Evolutionary conservation across 1,139 yeast species (phyloP).

Genomic region (Yamadazyma triangularis): DNA sequence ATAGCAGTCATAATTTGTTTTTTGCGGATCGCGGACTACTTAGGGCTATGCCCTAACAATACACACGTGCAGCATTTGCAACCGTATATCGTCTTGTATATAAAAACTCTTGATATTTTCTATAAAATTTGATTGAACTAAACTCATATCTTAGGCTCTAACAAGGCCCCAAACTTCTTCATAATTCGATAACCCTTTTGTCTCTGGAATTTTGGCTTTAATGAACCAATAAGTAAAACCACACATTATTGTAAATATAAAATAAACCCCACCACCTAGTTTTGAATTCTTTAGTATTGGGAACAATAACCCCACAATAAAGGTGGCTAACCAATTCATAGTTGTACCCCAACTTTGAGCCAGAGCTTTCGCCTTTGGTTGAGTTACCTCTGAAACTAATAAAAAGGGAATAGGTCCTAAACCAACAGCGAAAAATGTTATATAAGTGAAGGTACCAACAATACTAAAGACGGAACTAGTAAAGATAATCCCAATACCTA

Average conservation of each 20-base stretch:
- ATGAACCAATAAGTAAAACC: conserved; percentile 46
- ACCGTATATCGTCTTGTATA: no score
- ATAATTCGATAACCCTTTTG: conserved; percentile 60
- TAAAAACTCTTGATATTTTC: no score
- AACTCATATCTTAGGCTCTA: not conserved
- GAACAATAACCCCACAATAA: conserved; percentile 73
- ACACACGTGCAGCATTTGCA: no score
- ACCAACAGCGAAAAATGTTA: conserved; percentile 84
- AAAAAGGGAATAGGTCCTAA: conserved; percentile 93
- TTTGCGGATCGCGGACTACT: not conserved
- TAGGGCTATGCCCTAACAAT: no score
- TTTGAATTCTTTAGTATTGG: conserved; percentile 58
- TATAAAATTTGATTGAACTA: no score
- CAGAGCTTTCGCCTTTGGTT: conserved; percentile 68
- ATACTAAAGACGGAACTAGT: conserved; percentile 53
- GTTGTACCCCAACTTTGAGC: conserved; percentile 94
- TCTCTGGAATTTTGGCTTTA: conserved; percentile 61
- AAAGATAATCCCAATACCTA: conserved; percentile 62
- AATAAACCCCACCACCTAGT: conserved; percentile 79
- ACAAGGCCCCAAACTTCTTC: conserved; percentile 54
- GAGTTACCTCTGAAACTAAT: conserved; percentile 84
- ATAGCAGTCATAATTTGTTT: not conserved
- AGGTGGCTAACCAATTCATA: conserved; percentile 88
- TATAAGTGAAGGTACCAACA: conserved; percentile 65
- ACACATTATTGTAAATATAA: conserved; percentile 62